Base-by-base conservation (phyloP, 176 grass and related monocot species). In the Chloris gayana region DNA sequence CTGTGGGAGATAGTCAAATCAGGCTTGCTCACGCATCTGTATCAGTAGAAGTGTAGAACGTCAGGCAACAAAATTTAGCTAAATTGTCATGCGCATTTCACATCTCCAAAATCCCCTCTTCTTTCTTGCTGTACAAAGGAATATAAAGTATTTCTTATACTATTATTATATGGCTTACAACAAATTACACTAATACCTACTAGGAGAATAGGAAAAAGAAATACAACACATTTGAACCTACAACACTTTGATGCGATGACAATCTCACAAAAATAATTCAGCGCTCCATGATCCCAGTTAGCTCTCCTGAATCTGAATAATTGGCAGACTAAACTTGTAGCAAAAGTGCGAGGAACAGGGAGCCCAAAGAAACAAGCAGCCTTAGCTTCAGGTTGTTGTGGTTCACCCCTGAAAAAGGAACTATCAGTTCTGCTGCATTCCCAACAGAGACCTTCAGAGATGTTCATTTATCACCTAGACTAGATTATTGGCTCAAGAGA, bases 61-160 rank as follows among this genome's bases (percentile, higher is more conserved):
- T 72, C 66, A 19, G 50, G 44, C 34, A 34, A 59, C 72, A 76
- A 26, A 65, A 31, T 57, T 54, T 68, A 38, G 5, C 45, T 45
- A 47, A 72, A 59, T 76, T 35, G 29, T 35, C 34, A 27, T 39
- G 64, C 57, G 12, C 67, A 81, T 72, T 85, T 63, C 64, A 17
- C 61, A 60, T 9, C 37, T 60, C 33, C 53, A 8, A 53, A 75
- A 35, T 45, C 21, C 4, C 10, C 32, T 39, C 19, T 70, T 69
- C 76, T 80, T 88, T 63, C 72, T 82, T 66, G 4, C 87, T 89
- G 77, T 89, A 89, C 87, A 89, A 57, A 84, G 67, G 72, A 84
- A 85, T 85, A 72, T 76, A 81, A 76, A 81, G n/a, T 81, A 58
- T 72, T 76, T 45, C 62, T 79, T 65, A 33, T 49, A 80, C 74